Evolutionary conservation across 169 alveolate species (phyloP), one percentile per base, ranked within the genome.

Genomic region (Plasmodium fragile): DNA sequence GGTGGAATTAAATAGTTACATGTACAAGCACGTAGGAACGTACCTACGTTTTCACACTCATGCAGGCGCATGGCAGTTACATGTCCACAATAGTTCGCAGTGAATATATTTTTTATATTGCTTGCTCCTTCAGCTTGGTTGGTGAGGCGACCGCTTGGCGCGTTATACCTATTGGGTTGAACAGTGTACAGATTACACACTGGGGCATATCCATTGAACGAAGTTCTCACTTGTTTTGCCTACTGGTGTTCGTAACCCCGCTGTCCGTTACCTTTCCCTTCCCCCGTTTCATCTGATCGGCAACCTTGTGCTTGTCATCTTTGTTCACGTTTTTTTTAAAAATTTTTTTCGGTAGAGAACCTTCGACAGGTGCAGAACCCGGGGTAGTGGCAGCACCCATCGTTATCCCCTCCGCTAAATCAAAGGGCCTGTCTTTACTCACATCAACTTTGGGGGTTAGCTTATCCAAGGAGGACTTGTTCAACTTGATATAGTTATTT

Each of bases 261-360:
- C 36, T 70, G 34, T 83, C 92, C 53, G 71, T 83, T 6, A 77
- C 25, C 36, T 83, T 83, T 8, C 25, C 77, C 75, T 83, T 83
- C 22, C 71, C 69, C 77, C 75, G 71, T 34, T 43, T 83, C 34
- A 30, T 81, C 25, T 83, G 92, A 70, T 83, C 92, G 75, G 53
- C 32, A 6, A 22, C 10, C 55, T 70, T 65, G 34, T 83, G 69
- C 8, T 45, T 83, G 39, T 83, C 92, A 70, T 83, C 83, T 11
- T 45, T n/a, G 75, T 13, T 83, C 34, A 30, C 25, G 39, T 41
- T 70, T 83, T 69, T 83, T 59, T 82, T 82, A 7, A 59, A 30
- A 34, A 39, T 39, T 82, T 82, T 82, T 83, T 83, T 83, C 49
- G 82, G 92, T 69, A 32, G 28, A 2, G 41, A 2, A 41, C 11